Evolutionary conservation across 495 filamentous ascomycete genomes (phyloP).

Genomic region (Hypoxylon subgilvum): DNA sequence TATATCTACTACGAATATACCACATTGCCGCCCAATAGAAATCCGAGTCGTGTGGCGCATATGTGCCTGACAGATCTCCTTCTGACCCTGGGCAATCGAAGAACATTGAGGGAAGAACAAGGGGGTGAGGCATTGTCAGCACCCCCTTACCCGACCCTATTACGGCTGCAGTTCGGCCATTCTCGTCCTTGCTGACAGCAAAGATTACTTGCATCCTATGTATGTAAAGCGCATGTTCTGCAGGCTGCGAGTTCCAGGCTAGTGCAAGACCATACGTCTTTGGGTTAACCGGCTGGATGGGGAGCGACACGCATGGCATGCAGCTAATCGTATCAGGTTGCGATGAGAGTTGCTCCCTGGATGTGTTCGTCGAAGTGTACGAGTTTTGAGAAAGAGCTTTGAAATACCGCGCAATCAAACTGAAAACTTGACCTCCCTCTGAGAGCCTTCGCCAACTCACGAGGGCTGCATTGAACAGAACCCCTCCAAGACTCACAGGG

Average conservation of each 20-base stretch:
- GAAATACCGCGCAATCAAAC: too few relatives aligned
- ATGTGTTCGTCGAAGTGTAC: too few relatives aligned
- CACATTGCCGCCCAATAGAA: not conserved
- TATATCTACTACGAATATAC: not conserved
- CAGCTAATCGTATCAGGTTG: slow-evolving; percentile 5
- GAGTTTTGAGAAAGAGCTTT: too few relatives aligned
- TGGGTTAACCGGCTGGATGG: slow-evolving; percentile 10
- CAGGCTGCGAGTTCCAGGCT: too few relatives aligned
- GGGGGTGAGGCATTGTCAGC: slow-evolving; percentile 20
- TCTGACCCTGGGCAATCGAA: too few relatives aligned
- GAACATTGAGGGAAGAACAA: not conserved
- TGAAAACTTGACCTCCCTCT: too few relatives aligned
- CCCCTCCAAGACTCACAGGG: too few relatives aligned
- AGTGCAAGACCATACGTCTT: not conserved
- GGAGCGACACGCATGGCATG: slow-evolving; percentile 12
- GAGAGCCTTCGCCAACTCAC: too few relatives aligned
- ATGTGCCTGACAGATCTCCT: slow-evolving; percentile 20
- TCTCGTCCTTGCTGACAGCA: slow-evolving; percentile 23
- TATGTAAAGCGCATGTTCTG: slow-evolving; percentile 6
- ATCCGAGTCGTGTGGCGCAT: not conserved
- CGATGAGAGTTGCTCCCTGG: too few relatives aligned
- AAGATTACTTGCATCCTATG: too few relatives aligned
- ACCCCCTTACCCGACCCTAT: slow-evolving; percentile 25
- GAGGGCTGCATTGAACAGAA: too few relatives aligned
- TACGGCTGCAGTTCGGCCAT: slow-evolving; percentile 13